These are phyloP conservation scores for Mycoemilia scoparia DNA, from an alignment of 192 early-diverging fungal genomes.

Conservation along the genomic window DNA sequence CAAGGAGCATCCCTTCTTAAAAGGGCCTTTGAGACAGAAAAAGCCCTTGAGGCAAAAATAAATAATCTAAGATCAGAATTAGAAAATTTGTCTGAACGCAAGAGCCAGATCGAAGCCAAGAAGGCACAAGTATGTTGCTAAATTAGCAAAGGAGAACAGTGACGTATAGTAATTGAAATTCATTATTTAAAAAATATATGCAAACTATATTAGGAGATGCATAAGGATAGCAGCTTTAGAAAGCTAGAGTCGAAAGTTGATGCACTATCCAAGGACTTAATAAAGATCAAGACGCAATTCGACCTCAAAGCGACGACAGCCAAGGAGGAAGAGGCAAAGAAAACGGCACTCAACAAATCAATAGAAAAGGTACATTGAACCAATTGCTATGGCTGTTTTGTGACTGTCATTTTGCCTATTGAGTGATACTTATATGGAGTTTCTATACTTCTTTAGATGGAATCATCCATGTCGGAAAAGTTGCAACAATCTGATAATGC, in stretches of 20 bases:
- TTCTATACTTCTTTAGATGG: conserved; percentile 15
- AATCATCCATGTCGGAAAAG: conserved; percentile 6
- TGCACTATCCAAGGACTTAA: conserved; percentile 58
- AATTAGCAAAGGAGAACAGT: too few species aligned
- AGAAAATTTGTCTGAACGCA: conserved; percentile 15
- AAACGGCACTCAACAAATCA: conserved; percentile 10
- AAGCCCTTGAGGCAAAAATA: conserved; percentile 18
- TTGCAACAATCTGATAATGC: conserved; percentile 8
- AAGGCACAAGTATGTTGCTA: too few species aligned
- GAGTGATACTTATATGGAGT: too few species aligned
- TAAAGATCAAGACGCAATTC: conserved; percentile 65
- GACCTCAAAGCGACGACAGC: conserved; percentile 60
- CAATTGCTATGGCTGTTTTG: too few species aligned
- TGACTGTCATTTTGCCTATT: too few species aligned
- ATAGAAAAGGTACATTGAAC: conserved; percentile 12
- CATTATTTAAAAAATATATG: conserved; percentile 1
- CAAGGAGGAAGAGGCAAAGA: conserved; percentile 46
- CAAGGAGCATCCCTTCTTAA: too few species aligned
- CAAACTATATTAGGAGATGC: conserved; percentile 31
- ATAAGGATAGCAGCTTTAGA: conserved; percentile 42
- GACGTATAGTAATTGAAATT: conserved; percentile 1
- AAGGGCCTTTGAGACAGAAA: conserved; percentile 13
- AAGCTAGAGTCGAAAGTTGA: conserved; percentile 54
- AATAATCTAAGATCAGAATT: conserved; percentile 13
- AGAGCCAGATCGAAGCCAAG: too few species aligned